phyloP scores from a whole-genome alignment of 164 flowering plant genomes.

The Macadamia tetraphylla region DNA sequence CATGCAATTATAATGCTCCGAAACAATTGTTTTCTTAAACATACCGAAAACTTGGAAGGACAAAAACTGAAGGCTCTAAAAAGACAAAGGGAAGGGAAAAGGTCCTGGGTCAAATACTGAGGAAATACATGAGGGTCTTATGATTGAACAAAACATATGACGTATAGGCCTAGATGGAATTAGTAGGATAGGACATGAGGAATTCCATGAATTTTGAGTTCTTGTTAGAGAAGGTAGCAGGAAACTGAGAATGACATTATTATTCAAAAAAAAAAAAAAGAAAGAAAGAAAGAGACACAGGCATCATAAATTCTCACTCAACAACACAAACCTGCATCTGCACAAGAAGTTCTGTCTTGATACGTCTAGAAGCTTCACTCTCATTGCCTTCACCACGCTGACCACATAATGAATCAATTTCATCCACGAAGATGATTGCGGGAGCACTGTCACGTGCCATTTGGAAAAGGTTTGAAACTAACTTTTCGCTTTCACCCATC shows the following conservation, averaged over 20 bases:
- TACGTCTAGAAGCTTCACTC: conserved; percentile 97
- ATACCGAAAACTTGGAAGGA: no score
- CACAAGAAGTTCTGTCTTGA: conserved; percentile 95
- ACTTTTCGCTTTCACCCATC: conserved; percentile 99
- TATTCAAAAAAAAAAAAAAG: background rate
- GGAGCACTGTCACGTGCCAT: conserved; percentile 99
- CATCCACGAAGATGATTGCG: conserved; percentile 90
- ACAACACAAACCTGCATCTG: conserved; percentile 88
- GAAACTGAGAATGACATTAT: no score
- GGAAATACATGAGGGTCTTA: no score
- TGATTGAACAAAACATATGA: no score
- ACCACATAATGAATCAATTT: conserved; percentile 96
- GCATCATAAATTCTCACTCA: background rate
- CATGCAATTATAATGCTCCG: no score
- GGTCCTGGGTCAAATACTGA: no score
- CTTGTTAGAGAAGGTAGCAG: background rate
- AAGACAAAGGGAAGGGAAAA: no score
- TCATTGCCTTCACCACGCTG: conserved; percentile 97
- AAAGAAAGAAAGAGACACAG: background rate
- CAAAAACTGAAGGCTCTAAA: no score
- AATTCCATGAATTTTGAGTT: no score
- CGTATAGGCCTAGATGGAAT: no score
- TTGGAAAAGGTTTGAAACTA: conserved; percentile 90
- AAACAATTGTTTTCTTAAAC: no score
- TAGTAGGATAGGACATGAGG: no score